Evolutionary conservation across 768 basidiomycete genomes (phyloP).

Genomic region (Boletus coccyginus): DNA sequence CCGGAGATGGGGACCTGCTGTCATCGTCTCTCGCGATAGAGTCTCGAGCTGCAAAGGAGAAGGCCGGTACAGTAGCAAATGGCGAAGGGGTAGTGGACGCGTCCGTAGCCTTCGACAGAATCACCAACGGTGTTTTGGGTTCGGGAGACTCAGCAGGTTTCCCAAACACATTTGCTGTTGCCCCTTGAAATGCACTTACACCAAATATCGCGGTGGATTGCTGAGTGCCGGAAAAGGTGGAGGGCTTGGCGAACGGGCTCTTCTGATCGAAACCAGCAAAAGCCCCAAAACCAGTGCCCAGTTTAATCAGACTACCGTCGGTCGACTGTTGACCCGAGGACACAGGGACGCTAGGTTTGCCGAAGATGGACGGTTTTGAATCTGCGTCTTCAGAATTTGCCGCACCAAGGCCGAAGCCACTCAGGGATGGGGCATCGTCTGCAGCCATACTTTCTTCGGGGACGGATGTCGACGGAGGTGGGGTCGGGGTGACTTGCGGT

Average conservation of each 20-base stretch:
- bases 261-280: slow-evolving; percentile 25
- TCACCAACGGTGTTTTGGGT: slow-evolving; percentile 11
- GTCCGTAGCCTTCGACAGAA: slow-evolving; percentile 1
- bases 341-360: slow-evolving; percentile 22
- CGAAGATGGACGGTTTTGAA: slow-evolving; percentile 33
- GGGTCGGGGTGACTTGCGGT: slow-evolving; percentile 2
- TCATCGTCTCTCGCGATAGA: slow-evolving; percentile 13
- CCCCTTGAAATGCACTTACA: slow-evolving; percentile 8
- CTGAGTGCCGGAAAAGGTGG: slow-evolving; percentile 21
- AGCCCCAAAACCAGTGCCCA: slow-evolving; percentile 35
- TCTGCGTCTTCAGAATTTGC: slow-evolving; percentile 22
- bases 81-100: slow-evolving; percentile 2
- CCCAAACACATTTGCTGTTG: slow-evolving; percentile 4
- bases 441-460: slow-evolving; percentile 34
- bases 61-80: neutral
- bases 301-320: slow-evolving; percentile 28
- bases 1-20: slow-evolving; percentile 31
- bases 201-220: slow-evolving; percentile 15
- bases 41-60: slow-evolving; percentile 13
- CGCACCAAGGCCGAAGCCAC: slow-evolving; percentile 31
- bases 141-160: slow-evolving; percentile 9
- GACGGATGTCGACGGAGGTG: slow-evolving; percentile 1
- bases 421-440: slow-evolving; percentile 30
- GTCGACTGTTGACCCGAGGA: slow-evolving; percentile 16
- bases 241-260: slow-evolving; percentile 23